phyloP scores from a whole-genome alignment of 306 rosid species.

The Spatholobus suberectus region DNA sequence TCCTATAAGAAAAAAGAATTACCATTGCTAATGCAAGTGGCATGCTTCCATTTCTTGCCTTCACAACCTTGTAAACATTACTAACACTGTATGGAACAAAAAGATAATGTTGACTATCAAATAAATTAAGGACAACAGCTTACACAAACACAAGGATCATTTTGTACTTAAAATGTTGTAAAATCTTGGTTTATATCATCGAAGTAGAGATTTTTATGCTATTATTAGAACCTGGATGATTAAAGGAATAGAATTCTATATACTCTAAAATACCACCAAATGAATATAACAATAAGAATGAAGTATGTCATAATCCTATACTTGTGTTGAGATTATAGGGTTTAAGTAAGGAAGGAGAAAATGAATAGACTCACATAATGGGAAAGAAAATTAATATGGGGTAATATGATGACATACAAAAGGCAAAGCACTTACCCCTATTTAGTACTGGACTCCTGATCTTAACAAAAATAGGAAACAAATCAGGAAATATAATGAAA shows the following conservation, averaged over 20 bases:
- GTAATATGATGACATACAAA: not conserved
- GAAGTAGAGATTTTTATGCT: not conserved
- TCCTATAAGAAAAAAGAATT: conserved; percentile 26
- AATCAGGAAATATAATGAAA: not conserved
- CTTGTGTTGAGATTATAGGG: not conserved
- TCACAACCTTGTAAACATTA: conserved; percentile 84
- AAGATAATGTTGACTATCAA: conserved; percentile 29
- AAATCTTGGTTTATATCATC: conserved; percentile 1
- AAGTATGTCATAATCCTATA: not conserved
- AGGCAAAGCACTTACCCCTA: not conserved
- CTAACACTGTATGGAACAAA: conserved; percentile 65
- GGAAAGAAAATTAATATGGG: not conserved
- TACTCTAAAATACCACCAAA: not conserved
- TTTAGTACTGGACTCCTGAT: not conserved
- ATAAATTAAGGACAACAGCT: conserved; percentile 25
- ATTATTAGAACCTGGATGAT: not conserved
- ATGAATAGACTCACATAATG: not conserved
- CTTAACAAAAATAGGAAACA: not conserved
- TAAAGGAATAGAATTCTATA: not conserved
- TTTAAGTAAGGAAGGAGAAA: not conserved
- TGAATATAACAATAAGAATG: not conserved
- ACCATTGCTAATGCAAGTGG: conserved; percentile 92
- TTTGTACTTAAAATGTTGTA: not conserved
- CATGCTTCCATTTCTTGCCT: conserved; percentile 78
- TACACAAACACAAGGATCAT: not conserved